Conservation (phyloP, 176 grass and related monocot genomes). For the Paspalum notatum region DNA sequence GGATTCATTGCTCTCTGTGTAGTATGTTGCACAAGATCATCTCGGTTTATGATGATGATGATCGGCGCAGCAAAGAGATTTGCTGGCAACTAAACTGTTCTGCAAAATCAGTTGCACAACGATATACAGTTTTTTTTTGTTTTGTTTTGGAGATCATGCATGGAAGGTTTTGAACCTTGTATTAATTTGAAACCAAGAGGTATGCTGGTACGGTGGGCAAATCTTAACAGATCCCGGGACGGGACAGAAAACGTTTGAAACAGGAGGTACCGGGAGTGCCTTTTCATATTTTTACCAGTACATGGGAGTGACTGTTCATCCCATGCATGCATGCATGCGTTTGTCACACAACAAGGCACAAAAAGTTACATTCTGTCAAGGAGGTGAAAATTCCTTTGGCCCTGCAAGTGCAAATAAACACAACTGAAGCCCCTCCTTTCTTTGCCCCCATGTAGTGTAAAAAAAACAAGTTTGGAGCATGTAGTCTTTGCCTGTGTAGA, state of each 20-base stretch:
- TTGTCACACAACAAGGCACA: background rate
- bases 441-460: background rate
- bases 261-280: background rate
- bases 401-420: slow-evolving; percentile 41
- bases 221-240: slow-evolving; percentile 28
- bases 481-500: slow-evolving; percentile 6
- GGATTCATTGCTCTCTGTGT: background rate
- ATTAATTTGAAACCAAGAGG: background rate
- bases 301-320: background rate
- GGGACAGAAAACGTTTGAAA: background rate
- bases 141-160: background rate
- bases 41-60: slow-evolving; percentile 4
- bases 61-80: background rate
- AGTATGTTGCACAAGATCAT: slow-evolving; percentile 1
- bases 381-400: background rate
- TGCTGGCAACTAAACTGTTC: background rate
- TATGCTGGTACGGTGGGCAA: background rate
- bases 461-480: slow-evolving; percentile 34
- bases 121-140: no score
- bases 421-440: slow-evolving; percentile 21
- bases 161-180: background rate
- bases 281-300: background rate
- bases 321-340: background rate
- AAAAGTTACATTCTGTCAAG: slow-evolving; percentile 34
- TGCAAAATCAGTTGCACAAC: background rate